Evolutionary conservation across 1,284 basidiomycete genomes (phyloP).

Genomic region (Trichosporon sp.): DNA sequence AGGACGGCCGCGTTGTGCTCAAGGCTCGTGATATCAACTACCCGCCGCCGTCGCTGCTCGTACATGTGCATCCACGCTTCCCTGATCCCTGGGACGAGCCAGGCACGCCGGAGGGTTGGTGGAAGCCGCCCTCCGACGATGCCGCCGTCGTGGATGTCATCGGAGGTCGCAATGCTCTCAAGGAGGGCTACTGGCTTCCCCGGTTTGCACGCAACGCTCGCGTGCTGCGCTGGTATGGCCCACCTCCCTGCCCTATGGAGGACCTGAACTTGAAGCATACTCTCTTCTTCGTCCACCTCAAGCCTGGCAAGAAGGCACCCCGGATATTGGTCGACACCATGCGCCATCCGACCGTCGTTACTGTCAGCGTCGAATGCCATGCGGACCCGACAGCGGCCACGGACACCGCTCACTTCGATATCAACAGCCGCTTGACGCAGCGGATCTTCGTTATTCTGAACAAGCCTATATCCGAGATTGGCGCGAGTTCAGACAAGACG

Average conservation of each 20-base stretch:
- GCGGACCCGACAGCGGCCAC: neutral
- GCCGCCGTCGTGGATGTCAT: neutral
- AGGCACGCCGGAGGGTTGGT: neutral
- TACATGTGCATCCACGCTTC: neutral
- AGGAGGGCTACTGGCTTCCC: conserved; percentile 6
- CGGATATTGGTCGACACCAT: conserved; percentile 9
- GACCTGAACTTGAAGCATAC: conserved; percentile 3
- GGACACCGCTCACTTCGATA: neutral
- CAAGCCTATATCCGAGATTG: neutral
- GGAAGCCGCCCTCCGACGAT: neutral
- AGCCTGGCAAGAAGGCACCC: neutral
- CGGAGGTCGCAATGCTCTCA: neutral
- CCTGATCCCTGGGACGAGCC: conserved; percentile 6
- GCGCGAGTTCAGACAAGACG: neutral
- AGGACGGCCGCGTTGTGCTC: neutral
- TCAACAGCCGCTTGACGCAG: neutral
- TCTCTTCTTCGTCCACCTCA: neutral
- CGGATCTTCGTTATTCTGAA: neutral
- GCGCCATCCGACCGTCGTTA: neutral
- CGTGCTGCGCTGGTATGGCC: neutral
- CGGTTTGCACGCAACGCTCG: neutral
- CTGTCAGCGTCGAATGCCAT: neutral
- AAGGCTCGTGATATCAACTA: neutral
- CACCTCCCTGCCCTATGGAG: conserved; percentile 4
- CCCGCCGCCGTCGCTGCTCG: neutral